Percentiles rank a stretch among this genome's conserved stretches.
Conservation (phyloP, 2,329 filamentous ascomycete genomes). For the Pezicula rhizophila region DNA sequence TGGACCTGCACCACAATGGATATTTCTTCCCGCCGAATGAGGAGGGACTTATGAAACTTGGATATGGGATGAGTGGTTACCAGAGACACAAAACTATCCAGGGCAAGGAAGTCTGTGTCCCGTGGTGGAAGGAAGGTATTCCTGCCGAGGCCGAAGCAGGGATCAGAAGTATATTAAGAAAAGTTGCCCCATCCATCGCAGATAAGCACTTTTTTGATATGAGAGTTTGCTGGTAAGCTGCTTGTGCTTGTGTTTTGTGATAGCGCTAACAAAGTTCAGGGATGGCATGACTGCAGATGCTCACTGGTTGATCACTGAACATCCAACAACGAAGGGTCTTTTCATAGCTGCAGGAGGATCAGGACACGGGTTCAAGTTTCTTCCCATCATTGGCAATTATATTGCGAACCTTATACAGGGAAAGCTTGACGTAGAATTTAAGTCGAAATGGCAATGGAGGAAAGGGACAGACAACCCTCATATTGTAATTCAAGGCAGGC, state of each 20-base stretch:
- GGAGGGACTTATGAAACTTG: background rate
- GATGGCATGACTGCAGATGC: constrained; percentile 54
- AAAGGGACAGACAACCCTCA: background rate
- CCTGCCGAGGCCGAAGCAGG: background rate
- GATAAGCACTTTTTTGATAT: background rate
- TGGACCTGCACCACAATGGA: background rate
- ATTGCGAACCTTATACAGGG: constrained; percentile 24
- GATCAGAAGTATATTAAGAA: background rate
- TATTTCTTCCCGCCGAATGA: background rate
- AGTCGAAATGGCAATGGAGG: constrained; percentile 42
- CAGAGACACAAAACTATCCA: background rate
- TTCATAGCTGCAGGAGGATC: constrained; percentile 36
- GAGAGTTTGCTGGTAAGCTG: constrained; percentile 31
- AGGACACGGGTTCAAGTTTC: constrained; percentile 1
- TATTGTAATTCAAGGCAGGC: background rate
- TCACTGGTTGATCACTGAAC: constrained; percentile 49
- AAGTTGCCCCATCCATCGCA: background rate
- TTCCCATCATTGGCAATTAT: background rate
- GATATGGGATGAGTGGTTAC: background rate
- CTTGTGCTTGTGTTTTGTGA: no score
- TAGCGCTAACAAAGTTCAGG: constrained; percentile 16
- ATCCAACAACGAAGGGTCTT: constrained; percentile 38
- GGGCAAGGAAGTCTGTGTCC: no score
- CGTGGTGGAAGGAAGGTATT: background rate
- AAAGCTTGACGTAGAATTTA: constrained; percentile 31